Percentiles rank a stretch among this genome's conserved stretches.
phyloP scores from a whole-genome alignment of 352 stramenopile genomes.

The Phytophthora constricta region DNA sequence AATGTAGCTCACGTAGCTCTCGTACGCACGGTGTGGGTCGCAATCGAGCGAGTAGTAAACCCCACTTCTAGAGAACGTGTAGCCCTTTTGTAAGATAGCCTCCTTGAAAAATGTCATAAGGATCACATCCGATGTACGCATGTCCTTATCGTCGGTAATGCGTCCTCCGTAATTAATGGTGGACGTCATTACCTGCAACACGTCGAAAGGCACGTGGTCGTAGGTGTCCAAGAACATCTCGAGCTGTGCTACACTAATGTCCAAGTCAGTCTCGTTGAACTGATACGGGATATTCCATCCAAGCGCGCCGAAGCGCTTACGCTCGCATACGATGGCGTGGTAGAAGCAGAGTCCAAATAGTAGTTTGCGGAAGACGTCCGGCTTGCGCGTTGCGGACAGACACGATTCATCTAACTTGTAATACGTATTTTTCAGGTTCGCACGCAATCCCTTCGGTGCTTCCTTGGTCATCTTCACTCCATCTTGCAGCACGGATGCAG shows the following conservation, averaged over 20 bases:
- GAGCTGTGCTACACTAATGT: conserved; percentile 83
- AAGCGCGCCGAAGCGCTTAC: conserved; percentile 94
- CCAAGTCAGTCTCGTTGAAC: conserved; percentile 97
- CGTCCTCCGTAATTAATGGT: conserved; percentile 96
- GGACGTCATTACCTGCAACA: conserved; percentile 93
- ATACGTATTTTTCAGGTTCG: conserved; percentile 96
- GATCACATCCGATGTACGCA: conserved; percentile 91
- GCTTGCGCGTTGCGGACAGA: conserved; percentile 89
- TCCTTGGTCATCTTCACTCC: conserved; percentile 98
- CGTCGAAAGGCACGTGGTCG: conserved; percentile 84
- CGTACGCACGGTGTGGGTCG: conserved; percentile 72
- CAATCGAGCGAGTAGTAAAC: conserved; percentile 76
- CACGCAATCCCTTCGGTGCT: conserved; percentile 92
- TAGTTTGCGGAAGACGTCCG: conserved; percentile 92
- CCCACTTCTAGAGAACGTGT: conserved; percentile 78
- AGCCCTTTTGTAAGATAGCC: conserved; percentile 77
- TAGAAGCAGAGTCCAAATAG: conserved; percentile 94
- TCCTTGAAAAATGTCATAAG: conserved; percentile 92
- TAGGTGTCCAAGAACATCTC: conserved; percentile 94
- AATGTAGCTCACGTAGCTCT: conserved; percentile 94
- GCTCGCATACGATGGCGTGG: conserved; percentile 94
- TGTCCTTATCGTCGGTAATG: conserved; percentile 95
- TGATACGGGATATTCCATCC: conserved; percentile 98
- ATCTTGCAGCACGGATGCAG: conserved; percentile 95
- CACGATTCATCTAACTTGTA: conserved; percentile 93